phyloP scores from a whole-genome alignment of 2,329 filamentous ascomycete species.

The Metarhizium rileyi region DNA sequence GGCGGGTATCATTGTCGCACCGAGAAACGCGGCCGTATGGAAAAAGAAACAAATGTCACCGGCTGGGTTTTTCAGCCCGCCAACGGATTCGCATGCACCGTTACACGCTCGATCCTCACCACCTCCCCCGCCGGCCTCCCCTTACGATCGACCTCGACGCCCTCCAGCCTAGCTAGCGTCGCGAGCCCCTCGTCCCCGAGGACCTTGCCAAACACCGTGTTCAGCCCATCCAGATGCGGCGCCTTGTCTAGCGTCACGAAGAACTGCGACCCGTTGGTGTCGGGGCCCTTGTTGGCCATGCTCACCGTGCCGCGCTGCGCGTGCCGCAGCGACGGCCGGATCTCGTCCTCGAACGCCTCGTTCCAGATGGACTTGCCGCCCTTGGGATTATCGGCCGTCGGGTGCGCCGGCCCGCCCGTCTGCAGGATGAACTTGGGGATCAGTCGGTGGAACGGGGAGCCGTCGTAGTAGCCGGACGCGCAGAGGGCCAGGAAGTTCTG shows the following conservation, averaged over 20 bases:
- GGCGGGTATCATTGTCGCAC: too few species aligned
- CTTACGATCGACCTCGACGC: conserved; percentile 67
- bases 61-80: conserved; percentile 37
- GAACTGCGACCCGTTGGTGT: conserved; percentile 71
- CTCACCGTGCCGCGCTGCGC: conserved; percentile 59
- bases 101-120: conserved; percentile 57
- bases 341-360: conserved; percentile 69
- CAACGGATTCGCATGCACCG: conserved; percentile 71
- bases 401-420: conserved; percentile 54
- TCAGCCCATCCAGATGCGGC: conserved; percentile 72
- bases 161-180: conserved; percentile 63
- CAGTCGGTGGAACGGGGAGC: conserved; percentile 68
- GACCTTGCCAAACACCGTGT: conserved; percentile 74
- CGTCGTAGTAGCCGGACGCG: conserved; percentile 67
- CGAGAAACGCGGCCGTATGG: background rate
- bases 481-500: conserved; percentile 84
- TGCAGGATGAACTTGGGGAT: conserved; percentile 78
- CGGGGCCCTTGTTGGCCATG: conserved; percentile 71
- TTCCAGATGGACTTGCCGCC: conserved; percentile 66
- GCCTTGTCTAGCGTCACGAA: conserved; percentile 71
- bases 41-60: background rate
- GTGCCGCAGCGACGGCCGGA: conserved; percentile 59
- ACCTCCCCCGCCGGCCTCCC: conserved; percentile 54
- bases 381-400: conserved; percentile 51
- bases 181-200: conserved; percentile 53